Evolutionary conservation across 495 filamentous ascomycete genomes (phyloP), one percentile per base, ranked within the genome.

Genomic region (Niebla homalea): DNA sequence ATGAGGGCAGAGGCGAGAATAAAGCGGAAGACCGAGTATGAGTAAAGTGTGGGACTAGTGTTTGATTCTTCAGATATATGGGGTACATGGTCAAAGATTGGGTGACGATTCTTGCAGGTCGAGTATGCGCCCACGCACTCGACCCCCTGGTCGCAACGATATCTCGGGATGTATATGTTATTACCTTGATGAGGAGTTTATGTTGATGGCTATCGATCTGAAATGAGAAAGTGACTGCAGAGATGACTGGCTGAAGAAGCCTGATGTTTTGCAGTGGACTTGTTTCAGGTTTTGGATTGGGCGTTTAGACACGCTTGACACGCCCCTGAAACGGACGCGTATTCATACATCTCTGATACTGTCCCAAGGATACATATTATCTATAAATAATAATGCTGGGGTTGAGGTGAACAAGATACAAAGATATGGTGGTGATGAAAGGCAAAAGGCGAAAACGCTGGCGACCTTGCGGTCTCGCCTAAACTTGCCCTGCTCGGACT

Each of bases 251-350:
- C 45, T 36, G n/a, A 5, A 7, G 21, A 16, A 16, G 45, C n/a
- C 23, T 26, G 45, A 22, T 45, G 5, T 6, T 23, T 7, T 23
- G 42, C 20, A 45, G 1, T n/a, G 21, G 11, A n/a, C 8, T 7
- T 21, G 42, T 45, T 45, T 45, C 42, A 45, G 42, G 39, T 25
- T 26, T 29, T 26, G n/a, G 42, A n/a, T 45, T 45, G 21, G 20
- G 26, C 42, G 42, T n/a, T 25, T 41, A 41, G 18, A 15, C 42
- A 45, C 42, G 16, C 19, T 45, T 7, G 19, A 36, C 10, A n/a
- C 14, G 26, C 25, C 36, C 45, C 29, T 16, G 45, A 36, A 48
- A 37, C 23, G 23, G 3, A 45, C 39, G 39, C 39, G 39, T 41
- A n/a, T n/a, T n/a, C n/a, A n/a, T n/a, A n/a, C n/a, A n/a, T n/a